Base-by-base conservation (phyloP, 805 yeast species). In the Schwanniomyces sp. region DNA sequence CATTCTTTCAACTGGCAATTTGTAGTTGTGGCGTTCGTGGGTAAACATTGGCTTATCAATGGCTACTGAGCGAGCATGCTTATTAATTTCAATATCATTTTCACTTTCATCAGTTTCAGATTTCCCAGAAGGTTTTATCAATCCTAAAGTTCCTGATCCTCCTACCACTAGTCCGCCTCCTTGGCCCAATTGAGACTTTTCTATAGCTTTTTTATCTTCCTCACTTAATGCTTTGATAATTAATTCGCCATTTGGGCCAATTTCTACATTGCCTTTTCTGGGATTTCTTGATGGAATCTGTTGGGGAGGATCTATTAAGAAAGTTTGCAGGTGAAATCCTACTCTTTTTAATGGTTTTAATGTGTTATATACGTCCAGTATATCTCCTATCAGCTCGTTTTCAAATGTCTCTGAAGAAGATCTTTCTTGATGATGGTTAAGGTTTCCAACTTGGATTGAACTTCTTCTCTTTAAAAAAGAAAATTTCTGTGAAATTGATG, bases 241-340 rank as follows among this genome's bases (percentile, higher is more conserved):
- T 12, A 82, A 72, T 0, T 73, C 64, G 0, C 88, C 88, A 55
- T 74, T 76, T n/a, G 77, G 66, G 43, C 76, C 57, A 1, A 82
- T 71, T 54, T 82, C 78, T 47, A 73, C 91, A 59, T 89, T 86
- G 7, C 97, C 97, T 55, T 78, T 76, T 53, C 85, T 75, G 6
- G 97, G 97, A 50, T 76, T 78, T 59, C 96, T 72, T 1, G 96
- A 86, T 2, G 97, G 97, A 51, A 91, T 87, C 62, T 91, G 96
- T 60, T 91, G 97, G 1, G 96, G 96, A 1, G 75, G 75, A 46
- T 73, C 76, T 16, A 73, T 70, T 34, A 70, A 59, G 46, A 73
- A 73, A 0, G 76, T 72, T 34, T 67, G 63, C 30, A 70, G 63
- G 51, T 72, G 76, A 46, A 73, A 73, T 2, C 75, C 75, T 9